A percentile compares a stretch with the other conserved stretches of the same genome.
phyloP scores from a whole-genome alignment of 768 basidiomycete species.

The Macrocybe gigantea region DNA sequence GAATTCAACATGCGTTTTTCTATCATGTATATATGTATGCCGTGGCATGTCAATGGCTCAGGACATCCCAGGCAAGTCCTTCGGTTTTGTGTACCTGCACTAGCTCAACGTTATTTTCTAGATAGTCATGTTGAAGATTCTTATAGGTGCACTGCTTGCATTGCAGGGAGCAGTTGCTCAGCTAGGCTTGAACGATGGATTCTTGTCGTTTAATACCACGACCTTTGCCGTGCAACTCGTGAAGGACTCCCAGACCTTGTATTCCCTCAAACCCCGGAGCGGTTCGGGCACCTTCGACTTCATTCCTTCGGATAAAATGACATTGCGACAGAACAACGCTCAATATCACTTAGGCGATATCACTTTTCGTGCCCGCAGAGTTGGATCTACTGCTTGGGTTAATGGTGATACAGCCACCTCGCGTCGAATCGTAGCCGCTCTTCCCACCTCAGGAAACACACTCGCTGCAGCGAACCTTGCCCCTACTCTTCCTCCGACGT shows the following conservation, averaged over 20 bases:
- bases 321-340: constrained; percentile 36
- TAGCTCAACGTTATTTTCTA: too few relatives aligned
- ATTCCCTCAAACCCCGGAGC: constrained; percentile 34
- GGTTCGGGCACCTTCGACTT: constrained; percentile 39
- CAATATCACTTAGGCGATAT: constrained; percentile 54
- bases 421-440: constrained; percentile 31
- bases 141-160: constrained; percentile 2
- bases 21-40: too few relatives aligned
- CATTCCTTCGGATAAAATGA: constrained; percentile 46
- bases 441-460: constrained; percentile 34
- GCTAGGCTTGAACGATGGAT: constrained; percentile 42
- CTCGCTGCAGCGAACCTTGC: constrained; percentile 44
- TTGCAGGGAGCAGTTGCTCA: constrained; percentile 15
- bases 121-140: background rate
- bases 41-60: too few relatives aligned
- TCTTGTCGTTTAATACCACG: constrained; percentile 39
- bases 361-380: constrained; percentile 43
- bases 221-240: constrained; percentile 40
- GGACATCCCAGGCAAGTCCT: background rate
- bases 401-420: constrained; percentile 38
- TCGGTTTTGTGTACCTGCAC: background rate
- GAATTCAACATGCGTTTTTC: too few relatives aligned
- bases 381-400: constrained; percentile 40
- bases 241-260: constrained; percentile 51
- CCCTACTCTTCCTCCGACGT: constrained; percentile 38